Evolutionary conservation across 2,329 filamentous ascomycete species (phyloP).

Genomic region (Trichoderma brevicompactum): DNA sequence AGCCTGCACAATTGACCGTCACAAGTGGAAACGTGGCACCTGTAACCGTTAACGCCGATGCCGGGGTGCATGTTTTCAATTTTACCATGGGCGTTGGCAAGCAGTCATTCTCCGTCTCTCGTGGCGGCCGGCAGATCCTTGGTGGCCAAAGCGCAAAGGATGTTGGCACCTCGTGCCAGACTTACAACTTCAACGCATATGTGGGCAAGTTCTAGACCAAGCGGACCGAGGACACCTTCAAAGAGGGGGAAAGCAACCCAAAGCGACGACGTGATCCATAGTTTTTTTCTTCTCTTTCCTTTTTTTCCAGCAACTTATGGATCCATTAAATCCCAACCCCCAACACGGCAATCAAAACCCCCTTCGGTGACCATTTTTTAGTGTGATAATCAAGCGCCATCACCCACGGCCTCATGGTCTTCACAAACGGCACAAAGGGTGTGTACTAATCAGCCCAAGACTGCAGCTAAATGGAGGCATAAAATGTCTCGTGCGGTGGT

Average conservation of each 20-base stretch:
- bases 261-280: background rate
- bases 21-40: slow-evolving; percentile 30
- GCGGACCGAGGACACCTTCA: background rate
- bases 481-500: background rate
- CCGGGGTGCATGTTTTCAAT: slow-evolving; percentile 33
- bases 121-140: slow-evolving; percentile 27
- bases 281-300: background rate
- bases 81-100: slow-evolving; percentile 34
- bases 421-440: background rate
- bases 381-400: slow-evolving; percentile 11
- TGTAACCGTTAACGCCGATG: slow-evolving; percentile 30
- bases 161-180: slow-evolving; percentile 29
- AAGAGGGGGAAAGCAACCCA: background rate
- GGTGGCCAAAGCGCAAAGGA: slow-evolving; percentile 30
- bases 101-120: slow-evolving; percentile 31
- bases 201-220: slow-evolving; percentile 31
- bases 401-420: background rate
- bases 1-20: slow-evolving; percentile 33
- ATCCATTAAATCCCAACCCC: background rate
- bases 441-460: slow-evolving; percentile 3
- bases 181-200: slow-evolving; percentile 34
- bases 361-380: background rate
- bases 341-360: background rate
- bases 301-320: too few species aligned
- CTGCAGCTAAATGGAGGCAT: background rate